Base-by-base conservation (phyloP, 208 protist genomes). In the Leishmania aethiopica region DNA sequence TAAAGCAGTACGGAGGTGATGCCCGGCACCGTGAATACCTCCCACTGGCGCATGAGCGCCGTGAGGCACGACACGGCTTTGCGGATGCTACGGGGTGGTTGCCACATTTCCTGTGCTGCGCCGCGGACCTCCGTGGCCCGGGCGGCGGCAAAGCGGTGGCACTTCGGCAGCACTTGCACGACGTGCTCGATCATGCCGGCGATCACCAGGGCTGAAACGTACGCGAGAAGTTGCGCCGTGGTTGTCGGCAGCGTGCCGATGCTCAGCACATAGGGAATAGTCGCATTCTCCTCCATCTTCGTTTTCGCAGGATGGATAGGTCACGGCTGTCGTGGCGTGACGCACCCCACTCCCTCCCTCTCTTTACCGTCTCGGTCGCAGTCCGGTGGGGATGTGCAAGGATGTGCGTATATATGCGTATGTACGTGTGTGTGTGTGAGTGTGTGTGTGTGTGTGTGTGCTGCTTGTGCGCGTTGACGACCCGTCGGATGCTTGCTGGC, bases 1-100 rank as follows among this genome's bases (percentile, higher is more conserved):
- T 78, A 78, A 0, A 83, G 8, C 1, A 82, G 59, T 0, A 82
- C 55, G 25, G 59, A 82, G 42, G 79, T 60, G n/a, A 82, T 49
- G 1, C 79, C 79, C 0, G 70, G 79, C 11, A 82, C 45, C 2
- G 71, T 77, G 55, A 76, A 77, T 15, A 82, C 42, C 53, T 82
- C 79, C 79, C 79, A 82, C 70, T 59, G 40, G n/a, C 69, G 79
- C 15, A 77, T 4, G 22, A 82, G 71, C 1, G 4, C 8, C 3
- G 42, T 0, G 79, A 77, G 3, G 45, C 70, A 47, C 1, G 59
- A 15, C 0, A 57, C 4, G 1, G 71, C 37, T 25, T 77, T 77
- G 5, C 57, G 37, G 32, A 77, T 11, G 17, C 55, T 77, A 2
- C 79, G 79, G 0, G 70, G 79, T 32, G 25, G 62, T 6, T 37